phyloP scores from a whole-genome alignment of 2,329 filamentous ascomycete genomes.

The Cercospora zeina region DNA sequence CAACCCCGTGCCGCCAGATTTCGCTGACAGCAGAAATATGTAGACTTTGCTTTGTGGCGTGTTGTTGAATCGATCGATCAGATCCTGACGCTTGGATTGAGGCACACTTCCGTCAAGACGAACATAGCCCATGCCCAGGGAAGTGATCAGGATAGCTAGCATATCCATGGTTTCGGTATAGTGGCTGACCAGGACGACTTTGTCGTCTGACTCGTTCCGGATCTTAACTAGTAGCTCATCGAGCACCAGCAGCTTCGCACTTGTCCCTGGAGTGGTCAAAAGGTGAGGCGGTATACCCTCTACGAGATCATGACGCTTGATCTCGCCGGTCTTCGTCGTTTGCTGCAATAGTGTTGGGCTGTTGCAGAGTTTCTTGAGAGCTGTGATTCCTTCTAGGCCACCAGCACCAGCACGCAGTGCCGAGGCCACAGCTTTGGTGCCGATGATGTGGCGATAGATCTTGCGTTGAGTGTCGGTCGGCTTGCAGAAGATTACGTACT shows the following conservation, averaged over 20 bases:
- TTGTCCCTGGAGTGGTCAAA: conserved; percentile 58
- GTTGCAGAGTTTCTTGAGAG: conserved; percentile 74
- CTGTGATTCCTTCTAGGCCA: conserved; percentile 67
- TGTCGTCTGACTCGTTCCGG: conserved; percentile 63
- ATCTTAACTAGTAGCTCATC: conserved; percentile 65
- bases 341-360: conserved; percentile 63
- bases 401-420: conserved; percentile 63
- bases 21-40: conserved; percentile 71
- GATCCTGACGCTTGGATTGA: conserved; percentile 61
- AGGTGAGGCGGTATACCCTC: conserved; percentile 56
- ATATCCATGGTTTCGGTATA: conserved; percentile 72
- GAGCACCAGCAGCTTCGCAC: conserved; percentile 66
- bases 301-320: conserved; percentile 33
- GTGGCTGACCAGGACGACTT: conserved; percentile 74
- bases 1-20: conserved; percentile 68
- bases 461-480: conserved; percentile 61
- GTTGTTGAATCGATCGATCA: conserved; percentile 71
- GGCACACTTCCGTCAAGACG: conserved; percentile 69
- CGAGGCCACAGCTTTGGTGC: conserved; percentile 62
- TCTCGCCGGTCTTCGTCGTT: conserved; percentile 45
- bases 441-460: conserved; percentile 64
- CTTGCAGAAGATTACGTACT: conserved; percentile 66
- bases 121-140: conserved; percentile 62
- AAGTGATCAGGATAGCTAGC: conserved; percentile 61
- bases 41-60: conserved; percentile 58